Conservation (phyloP, 2,329 filamentous ascomycete genomes). For the Scytalidium lignicola region DNA sequence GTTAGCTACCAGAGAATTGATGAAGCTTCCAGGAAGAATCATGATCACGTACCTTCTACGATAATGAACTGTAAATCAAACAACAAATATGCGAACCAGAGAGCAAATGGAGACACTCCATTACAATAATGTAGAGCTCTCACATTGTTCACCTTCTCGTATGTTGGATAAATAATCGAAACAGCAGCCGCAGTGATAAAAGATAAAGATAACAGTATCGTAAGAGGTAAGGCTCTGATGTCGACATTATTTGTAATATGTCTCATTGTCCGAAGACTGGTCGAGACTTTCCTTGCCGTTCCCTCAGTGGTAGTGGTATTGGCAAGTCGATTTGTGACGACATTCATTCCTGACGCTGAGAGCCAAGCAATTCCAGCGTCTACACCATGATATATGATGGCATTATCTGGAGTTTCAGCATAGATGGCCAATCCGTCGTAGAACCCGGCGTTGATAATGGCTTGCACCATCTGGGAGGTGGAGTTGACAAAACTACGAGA, state of each 20-base stretch:
- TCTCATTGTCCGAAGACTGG: slow-evolving; percentile 10
- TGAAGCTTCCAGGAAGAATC: too few relatives aligned
- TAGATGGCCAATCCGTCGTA: slow-evolving; percentile 15
- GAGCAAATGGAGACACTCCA: slow-evolving; percentile 20
- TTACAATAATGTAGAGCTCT: slow-evolving; percentile 23
- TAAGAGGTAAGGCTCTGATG: slow-evolving; percentile 11
- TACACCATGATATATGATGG: slow-evolving; percentile 15
- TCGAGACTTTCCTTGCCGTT: slow-evolving; percentile 6
- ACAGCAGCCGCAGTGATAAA: slow-evolving; percentile 18
- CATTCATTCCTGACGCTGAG: slow-evolving; percentile 10
- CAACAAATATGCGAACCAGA: slow-evolving; percentile 21
- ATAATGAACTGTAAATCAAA: slow-evolving; percentile 23
- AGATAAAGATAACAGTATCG: slow-evolving; percentile 14
- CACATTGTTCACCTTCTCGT: slow-evolving; percentile 20
- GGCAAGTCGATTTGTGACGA: slow-evolving; percentile 18
- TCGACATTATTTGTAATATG: slow-evolving; percentile 9
- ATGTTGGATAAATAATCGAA: slow-evolving; percentile 22
- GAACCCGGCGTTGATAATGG: slow-evolving; percentile 8
- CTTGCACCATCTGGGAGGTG: slow-evolving; percentile 10
- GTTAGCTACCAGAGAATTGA: too few relatives aligned
- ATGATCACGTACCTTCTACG: slow-evolving; percentile 7
- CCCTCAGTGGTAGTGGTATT: slow-evolving; percentile 15
- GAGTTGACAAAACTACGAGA: slow-evolving; percentile 12
- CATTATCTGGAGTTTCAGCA: slow-evolving; percentile 12
- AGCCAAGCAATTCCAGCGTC: background rate